A percentile compares a stretch with the other conserved stretches of the same genome.
phyloP scores from a whole-genome alignment of 257 asterid species.

The Fraxinus cuspidata region DNA sequence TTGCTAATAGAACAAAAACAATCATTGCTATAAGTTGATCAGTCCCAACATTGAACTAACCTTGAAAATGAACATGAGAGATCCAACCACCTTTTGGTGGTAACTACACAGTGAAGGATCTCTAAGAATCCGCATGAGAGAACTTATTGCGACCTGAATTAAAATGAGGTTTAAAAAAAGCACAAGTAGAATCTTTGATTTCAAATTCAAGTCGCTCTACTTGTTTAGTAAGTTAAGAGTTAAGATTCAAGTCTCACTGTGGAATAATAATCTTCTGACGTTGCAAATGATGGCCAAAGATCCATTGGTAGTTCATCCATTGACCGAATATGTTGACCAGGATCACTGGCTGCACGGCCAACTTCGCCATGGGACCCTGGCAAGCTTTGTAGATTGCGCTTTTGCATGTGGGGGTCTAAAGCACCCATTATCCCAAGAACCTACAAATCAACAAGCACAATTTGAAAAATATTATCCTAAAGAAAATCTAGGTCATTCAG shows the following conservation, averaged over 20 bases:
- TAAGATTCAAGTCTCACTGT: constrained; percentile 63
- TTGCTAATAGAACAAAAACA: constrained; percentile 6
- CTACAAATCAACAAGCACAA: constrained; percentile 41
- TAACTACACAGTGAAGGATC: constrained; percentile 96
- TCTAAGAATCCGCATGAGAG: constrained; percentile 95
- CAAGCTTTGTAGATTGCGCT: constrained; percentile 77
- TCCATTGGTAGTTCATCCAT: constrained; percentile 92
- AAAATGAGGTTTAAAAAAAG: constrained; percentile 27
- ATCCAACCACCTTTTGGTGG: constrained; percentile 97
- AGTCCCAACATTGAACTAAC: constrained; percentile 41
- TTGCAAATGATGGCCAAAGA: constrained; percentile 99
- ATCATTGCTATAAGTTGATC: neutral
- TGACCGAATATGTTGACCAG: constrained; percentile 81
- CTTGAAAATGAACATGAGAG: constrained; percentile 98
- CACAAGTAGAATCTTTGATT: constrained; percentile 19
- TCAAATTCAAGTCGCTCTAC: constrained; percentile 13
- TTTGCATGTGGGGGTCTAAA: constrained; percentile 92
- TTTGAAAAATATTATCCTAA: constrained; percentile 23
- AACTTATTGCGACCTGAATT: constrained; percentile 91
- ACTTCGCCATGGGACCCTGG: constrained; percentile 96
- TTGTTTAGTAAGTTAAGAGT: constrained; percentile 17
- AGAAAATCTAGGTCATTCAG: constrained; percentile 19
- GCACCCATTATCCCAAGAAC: constrained; percentile 99
- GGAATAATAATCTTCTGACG: constrained; percentile 96
- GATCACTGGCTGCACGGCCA: constrained; percentile 75